phyloP scores from a whole-genome alignment of 768 basidiomycete genomes.

The Kwoniella pini region DNA sequence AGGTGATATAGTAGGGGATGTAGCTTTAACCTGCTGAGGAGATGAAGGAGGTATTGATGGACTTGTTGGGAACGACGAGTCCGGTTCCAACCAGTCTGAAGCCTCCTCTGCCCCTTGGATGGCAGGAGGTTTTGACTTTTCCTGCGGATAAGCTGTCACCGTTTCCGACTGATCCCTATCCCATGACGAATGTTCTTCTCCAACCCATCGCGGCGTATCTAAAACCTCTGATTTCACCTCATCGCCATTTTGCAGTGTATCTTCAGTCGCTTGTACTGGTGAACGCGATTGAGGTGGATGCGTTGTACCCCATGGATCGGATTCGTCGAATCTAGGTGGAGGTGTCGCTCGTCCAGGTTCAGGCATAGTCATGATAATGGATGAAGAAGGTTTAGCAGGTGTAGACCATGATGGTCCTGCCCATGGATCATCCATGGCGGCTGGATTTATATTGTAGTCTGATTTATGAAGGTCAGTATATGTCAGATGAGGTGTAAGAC shows the following conservation, averaged over 20 bases:
- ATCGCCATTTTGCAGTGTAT: too few species aligned
- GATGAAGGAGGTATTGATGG: neutral
- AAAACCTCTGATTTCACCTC: neutral
- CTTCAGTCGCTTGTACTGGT: neutral
- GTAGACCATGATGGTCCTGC: conserved; percentile 40
- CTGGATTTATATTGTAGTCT: neutral
- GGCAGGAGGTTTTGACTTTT: too few species aligned
- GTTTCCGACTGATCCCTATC: too few species aligned
- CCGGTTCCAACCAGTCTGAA: neutral
- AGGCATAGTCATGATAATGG: conserved; percentile 3
- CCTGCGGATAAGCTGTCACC: too few species aligned
- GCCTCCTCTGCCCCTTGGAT: neutral
- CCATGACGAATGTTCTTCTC: neutral
- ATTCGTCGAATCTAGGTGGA: conserved; percentile 25
- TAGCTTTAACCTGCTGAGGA: neutral
- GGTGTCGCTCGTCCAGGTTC: conserved; percentile 8
- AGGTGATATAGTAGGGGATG: neutral
- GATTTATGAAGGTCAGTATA: too few species aligned
- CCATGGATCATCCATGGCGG: conserved; percentile 44
- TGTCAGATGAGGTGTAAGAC: neutral
- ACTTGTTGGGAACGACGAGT: neutral
- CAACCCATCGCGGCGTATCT: conserved; percentile 2
- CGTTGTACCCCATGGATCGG: conserved; percentile 41
- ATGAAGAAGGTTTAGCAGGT: conserved; percentile 26
- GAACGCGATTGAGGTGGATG: neutral